A percentile compares a stretch with the other conserved stretches of the same genome.
Evolutionary conservation across 352 stramenopile genomes (phyloP).

Genomic region (Globisporangium cystogenes): DNA sequence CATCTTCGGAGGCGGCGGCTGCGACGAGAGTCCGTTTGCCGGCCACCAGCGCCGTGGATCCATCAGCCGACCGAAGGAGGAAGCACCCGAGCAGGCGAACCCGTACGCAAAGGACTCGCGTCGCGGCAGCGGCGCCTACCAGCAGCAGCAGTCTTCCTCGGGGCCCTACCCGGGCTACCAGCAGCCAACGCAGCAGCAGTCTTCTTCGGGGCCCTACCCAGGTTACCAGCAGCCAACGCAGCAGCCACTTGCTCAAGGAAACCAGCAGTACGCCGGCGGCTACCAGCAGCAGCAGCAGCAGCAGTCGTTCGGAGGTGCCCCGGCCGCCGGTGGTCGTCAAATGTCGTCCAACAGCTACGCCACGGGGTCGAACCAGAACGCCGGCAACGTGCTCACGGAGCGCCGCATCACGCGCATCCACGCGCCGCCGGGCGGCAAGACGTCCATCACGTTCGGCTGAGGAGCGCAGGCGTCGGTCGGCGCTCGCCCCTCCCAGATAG

Average conservation of each 20-base stretch:
- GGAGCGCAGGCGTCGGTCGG: background rate
- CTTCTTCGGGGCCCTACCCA: slow-evolving; percentile 8
- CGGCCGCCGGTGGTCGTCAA: slow-evolving; percentile 2
- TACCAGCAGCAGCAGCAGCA: slow-evolving; percentile 15
- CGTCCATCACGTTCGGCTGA: slow-evolving; percentile 75
- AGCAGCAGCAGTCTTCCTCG: slow-evolving; percentile 12
- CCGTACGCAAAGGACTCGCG: slow-evolving; percentile 38
- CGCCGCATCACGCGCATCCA: slow-evolving; percentile 87
- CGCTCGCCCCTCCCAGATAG: background rate
- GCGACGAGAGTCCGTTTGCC: slow-evolving; percentile 41
- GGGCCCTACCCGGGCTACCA: slow-evolving; percentile 10
- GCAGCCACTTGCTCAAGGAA: slow-evolving; percentile 9
- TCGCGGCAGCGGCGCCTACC: slow-evolving; percentile 13
- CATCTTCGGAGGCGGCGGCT: slow-evolving; percentile 61
- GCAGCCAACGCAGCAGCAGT: slow-evolving; percentile 15
- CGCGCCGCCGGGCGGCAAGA: slow-evolving; percentile 78
- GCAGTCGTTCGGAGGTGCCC: slow-evolving; percentile 18
- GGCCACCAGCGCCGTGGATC: slow-evolving; percentile 41
- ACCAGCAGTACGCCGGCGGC: slow-evolving; percentile 14
- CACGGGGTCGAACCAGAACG: slow-evolving; percentile 80
- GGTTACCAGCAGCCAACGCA: slow-evolving; percentile 17
- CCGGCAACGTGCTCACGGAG: slow-evolving; percentile 88
- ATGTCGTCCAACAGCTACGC: slow-evolving; percentile 86
- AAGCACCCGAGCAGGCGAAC: slow-evolving; percentile 43
- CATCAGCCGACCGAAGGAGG: slow-evolving; percentile 31